Evolutionary conservation across 768 basidiomycete genomes (phyloP), one percentile per base, ranked within the genome.

Genomic region (Cystofilobasidium capitatum): DNA sequence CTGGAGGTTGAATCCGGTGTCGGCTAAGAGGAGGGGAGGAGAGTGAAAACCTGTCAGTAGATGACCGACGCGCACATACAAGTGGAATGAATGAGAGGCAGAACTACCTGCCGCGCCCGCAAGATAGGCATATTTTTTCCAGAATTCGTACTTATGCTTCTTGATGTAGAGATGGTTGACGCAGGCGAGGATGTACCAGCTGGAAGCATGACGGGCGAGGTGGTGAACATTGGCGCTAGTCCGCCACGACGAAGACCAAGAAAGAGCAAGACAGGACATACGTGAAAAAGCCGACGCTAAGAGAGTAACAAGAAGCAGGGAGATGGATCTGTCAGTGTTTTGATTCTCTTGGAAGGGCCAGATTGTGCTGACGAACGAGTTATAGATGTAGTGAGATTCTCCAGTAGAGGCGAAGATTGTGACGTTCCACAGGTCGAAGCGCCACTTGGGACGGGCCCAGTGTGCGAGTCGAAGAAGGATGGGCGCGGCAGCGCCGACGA

Each of bases 111-210:
- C 3, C 7, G 55, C 17, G 2, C 20, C 1, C 26, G 29, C 29
- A 33, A 24, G 6, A 4, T 57, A 10, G 7, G 58, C 24, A 24
- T 40, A 29, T 2, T 29, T 29, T 31, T 49, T 47, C 62, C 62
- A 62, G 26, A 62, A 49, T 44, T 62, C 62, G 62, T 62, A 62
- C 42, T 47, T 45, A 29, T 47, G n/a, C 16, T 31, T n/a, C 31
- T 45, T 44, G 29, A 62, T 13, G 20, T 29, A 62, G 20, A 62
- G 44, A 22, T 62, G 45, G 45, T 62, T 62, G 45, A 62, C n/a
- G 6, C n/a, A 9, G 22, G 44, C 62, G 36, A 62, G 62, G 33
- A 62, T 62, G 62, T 49, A 62, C 45, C 29, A 31, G 29, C 26
- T 62, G 31, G 35, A 62, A 33, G 40, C 40, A 42, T 10, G 10